Evolutionary conservation across 352 stramenopile genomes (phyloP).

Genomic region (Thalassiosira mediterranea): DNA sequence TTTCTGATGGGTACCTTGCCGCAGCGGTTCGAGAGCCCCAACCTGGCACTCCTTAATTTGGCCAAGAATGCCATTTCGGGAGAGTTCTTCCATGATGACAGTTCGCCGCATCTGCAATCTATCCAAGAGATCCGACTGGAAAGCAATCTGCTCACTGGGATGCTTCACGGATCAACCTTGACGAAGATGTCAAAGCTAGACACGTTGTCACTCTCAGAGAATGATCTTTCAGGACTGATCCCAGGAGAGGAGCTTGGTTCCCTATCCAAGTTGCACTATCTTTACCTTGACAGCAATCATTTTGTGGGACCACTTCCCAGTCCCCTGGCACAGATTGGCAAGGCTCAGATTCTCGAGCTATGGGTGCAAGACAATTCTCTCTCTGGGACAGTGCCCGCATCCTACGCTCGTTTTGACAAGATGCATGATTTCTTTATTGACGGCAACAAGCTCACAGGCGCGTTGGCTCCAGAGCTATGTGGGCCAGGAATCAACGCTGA

Average conservation of each 20-base stretch:
- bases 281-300: slow-evolving; percentile 55
- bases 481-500: slow-evolving; percentile 46
- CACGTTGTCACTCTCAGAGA: slow-evolving; percentile 36
- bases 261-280: slow-evolving; percentile 31
- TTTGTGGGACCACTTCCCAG: slow-evolving; percentile 42
- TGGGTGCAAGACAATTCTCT: slow-evolving; percentile 58
- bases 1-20: slow-evolving; percentile 38
- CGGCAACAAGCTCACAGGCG: slow-evolving; percentile 52
- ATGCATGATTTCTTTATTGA: slow-evolving; percentile 56
- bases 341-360: slow-evolving; percentile 34
- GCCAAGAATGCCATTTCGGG: slow-evolving; percentile 41
- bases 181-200: slow-evolving; percentile 34
- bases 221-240: slow-evolving; percentile 50
- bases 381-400: slow-evolving; percentile 46
- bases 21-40: slow-evolving; percentile 21
- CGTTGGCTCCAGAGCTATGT: slow-evolving; percentile 46
- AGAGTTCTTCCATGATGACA: slow-evolving; percentile 29
- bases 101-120: slow-evolving; percentile 42
- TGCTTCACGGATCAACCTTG: slow-evolving; percentile 17
- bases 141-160: slow-evolving; percentile 43
- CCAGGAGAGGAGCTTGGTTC: slow-evolving; percentile 39
- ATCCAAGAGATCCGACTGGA: slow-evolving; percentile 43
- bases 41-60: slow-evolving; percentile 22
- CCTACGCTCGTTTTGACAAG: slow-evolving; percentile 39
- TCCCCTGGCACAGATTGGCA: slow-evolving; percentile 24